These are phyloP conservation scores for Terana coerulea DNA, from an alignment of 768 basidiomycete species.

Conservation along the genomic window DNA sequence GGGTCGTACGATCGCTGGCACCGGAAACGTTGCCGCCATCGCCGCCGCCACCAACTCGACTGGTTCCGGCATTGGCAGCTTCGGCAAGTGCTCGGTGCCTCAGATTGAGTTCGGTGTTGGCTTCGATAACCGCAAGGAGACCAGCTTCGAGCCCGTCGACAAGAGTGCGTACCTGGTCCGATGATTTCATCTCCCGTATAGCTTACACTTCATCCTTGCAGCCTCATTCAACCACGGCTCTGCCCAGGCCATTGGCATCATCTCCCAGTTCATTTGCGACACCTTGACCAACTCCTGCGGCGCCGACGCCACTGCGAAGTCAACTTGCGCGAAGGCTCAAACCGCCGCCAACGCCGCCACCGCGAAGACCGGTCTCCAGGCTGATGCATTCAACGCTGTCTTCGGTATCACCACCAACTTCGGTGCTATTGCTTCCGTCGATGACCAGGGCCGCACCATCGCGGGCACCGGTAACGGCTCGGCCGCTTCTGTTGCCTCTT, in stretches of 20 bases:
- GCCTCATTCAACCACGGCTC: slow-evolving; percentile 54
- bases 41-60: slow-evolving; percentile 16
- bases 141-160: slow-evolving; percentile 50
- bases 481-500: slow-evolving; percentile 16
- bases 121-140: slow-evolving; percentile 52
- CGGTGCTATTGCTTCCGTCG: slow-evolving; percentile 36
- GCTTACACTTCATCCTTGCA: slow-evolving; percentile 14
- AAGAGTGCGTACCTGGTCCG: slow-evolving; percentile 28
- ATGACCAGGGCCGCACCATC: slow-evolving; percentile 40
- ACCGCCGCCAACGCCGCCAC: slow-evolving; percentile 23
- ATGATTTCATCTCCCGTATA: too few species aligned
- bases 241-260: slow-evolving; percentile 56
- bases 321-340: slow-evolving; percentile 41
- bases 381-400: slow-evolving; percentile 58
- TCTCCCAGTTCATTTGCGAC: slow-evolving; percentile 58
- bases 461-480: slow-evolving; percentile 24
- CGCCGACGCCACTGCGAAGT: slow-evolving; percentile 50
- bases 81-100: slow-evolving; percentile 52
- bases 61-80: slow-evolving; percentile 31
- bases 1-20: slow-evolving; percentile 24
- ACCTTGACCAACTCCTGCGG: slow-evolving; percentile 48
- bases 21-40: slow-evolving; percentile 10
- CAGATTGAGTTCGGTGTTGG: slow-evolving; percentile 53
- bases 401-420: slow-evolving; percentile 56
- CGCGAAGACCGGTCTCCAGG: slow-evolving; percentile 43